Base-by-base conservation (phyloP, 2,329 filamentous ascomycete species). In the Fusarium udum region DNA sequence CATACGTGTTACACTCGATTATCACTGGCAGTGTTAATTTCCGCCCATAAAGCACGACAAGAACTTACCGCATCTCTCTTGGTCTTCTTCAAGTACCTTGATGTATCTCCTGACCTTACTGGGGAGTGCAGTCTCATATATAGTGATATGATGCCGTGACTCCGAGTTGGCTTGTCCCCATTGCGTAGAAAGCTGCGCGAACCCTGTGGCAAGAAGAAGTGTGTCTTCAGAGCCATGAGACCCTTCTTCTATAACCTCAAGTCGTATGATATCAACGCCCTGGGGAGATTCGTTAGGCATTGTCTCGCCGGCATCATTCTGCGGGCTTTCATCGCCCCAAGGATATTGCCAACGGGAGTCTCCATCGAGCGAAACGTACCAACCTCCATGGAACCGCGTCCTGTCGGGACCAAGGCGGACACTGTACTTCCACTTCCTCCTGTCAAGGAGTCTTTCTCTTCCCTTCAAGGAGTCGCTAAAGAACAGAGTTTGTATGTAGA, bases 391-490 rank as follows among this genome's bases (percentile, higher is more conserved):
- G 3, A 36, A 34, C 20, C 3, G 4, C 9, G 8, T 5, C 1
- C 12, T 10, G 1, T 1, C 1, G 16, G 53, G 24, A 1, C 14
- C 39, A 7, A 43, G 22, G 7, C 28, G 39, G 2, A 28, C 13
- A 14, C 12, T 31, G 2, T 45, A 16, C 11, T 45, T 34, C 53
- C 39, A 57, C 14, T 15, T 20, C 7, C 16, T 3, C 16, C 28
- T 32, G 10, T 57, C 53, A 34, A 57, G 53, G 1, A 20, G 39
- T n/a, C 28, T n/a, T 16, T 42, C 16, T 18, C 24, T 56, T 16
- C 3, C 24, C 6, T 26, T 24, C 0, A 16, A 8, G 9, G 5
- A 36, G 0, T 2, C 14, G 15, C 22, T 3, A 34, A 6, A 3
- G 2, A 15, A 5, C 9, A 15, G 1, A 22, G 18, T 7, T 28